These are phyloP conservation scores for Colletotrichum sp. DNA, from an alignment of 2,329 filamentous ascomycete species.

Conservation along the genomic window DNA sequence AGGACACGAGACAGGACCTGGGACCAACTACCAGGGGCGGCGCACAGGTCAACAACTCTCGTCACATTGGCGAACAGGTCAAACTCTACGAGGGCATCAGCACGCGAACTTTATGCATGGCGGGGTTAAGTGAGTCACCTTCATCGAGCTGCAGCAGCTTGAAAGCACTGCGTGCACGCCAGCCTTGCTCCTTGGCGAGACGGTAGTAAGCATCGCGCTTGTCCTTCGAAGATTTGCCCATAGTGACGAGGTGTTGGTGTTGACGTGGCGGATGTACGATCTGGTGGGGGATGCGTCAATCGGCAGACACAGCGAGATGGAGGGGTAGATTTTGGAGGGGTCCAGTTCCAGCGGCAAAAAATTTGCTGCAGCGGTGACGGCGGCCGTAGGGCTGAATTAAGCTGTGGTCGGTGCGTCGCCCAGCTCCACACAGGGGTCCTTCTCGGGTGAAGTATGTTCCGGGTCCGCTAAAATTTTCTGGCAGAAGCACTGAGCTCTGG, in stretches of 20 bases:
- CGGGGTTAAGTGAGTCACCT: slow-evolving; percentile 44
- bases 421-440: neutral
- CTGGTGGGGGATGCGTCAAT: neutral
- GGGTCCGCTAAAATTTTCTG: slow-evolving; percentile 20
- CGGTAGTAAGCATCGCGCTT: slow-evolving; percentile 98
- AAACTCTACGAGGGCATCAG: slow-evolving; percentile 68
- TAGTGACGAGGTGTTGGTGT: slow-evolving; percentile 9
- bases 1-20: slow-evolving; percentile 93
- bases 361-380: slow-evolving; percentile 13
- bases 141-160: slow-evolving; percentile 96
- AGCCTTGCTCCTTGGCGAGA: slow-evolving; percentile 97
- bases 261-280: neutral
- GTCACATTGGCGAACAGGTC: slow-evolving; percentile 91
- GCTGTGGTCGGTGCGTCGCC: slow-evolving; percentile 28
- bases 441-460: neutral
- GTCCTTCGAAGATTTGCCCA: slow-evolving; percentile 98
- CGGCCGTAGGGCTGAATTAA: slow-evolving; percentile 31
- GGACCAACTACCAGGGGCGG: slow-evolving; percentile 95
- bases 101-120: neutral
- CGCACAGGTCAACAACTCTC: slow-evolving; percentile 93
- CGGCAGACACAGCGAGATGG: neutral
- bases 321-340: slow-evolving; percentile 5
- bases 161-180: slow-evolving; percentile 95
- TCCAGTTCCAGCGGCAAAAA: slow-evolving; percentile 17
- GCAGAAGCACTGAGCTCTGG: neutral